phyloP scores from a whole-genome alignment of 306 rosid genomes.

The Acmispon strigosus region DNA sequence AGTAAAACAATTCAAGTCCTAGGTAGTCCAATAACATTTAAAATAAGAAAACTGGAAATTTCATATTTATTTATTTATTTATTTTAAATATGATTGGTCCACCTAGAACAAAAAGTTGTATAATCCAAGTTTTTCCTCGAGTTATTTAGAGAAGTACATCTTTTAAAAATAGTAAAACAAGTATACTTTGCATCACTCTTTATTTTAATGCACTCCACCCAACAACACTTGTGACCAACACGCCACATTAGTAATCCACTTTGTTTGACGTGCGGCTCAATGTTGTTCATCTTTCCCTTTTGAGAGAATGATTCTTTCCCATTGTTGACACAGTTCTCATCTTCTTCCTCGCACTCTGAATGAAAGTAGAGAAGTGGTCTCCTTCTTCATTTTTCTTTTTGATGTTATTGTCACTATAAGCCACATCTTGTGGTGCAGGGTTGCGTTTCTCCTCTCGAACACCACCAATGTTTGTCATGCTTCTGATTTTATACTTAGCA shows the following conservation, averaged over 20 bases:
- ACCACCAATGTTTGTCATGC: neutral
- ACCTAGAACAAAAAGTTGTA: too few species aligned
- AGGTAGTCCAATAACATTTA: too few species aligned
- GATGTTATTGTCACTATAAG: neutral
- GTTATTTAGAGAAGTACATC: too few species aligned
- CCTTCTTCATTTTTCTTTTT: neutral
- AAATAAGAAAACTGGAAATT: too few species aligned
- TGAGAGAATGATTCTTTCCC: slow-evolving; percentile 19
- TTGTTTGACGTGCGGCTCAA: neutral
- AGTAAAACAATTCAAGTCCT: too few species aligned
- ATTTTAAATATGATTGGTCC: too few species aligned
- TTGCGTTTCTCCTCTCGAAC: neutral
- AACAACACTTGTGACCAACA: too few species aligned
- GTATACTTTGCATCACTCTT: neutral
- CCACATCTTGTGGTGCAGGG: neutral
- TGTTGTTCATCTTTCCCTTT: neutral
- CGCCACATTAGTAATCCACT: neutral
- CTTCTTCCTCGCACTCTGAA: slow-evolving; percentile 28
- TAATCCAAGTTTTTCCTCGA: too few species aligned
- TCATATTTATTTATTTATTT: too few species aligned
- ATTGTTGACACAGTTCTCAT: slow-evolving; percentile 23
- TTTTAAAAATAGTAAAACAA: neutral
- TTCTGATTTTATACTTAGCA: slow-evolving; percentile 14
- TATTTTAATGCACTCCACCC: neutral
- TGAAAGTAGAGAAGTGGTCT: slow-evolving; percentile 39